These are phyloP conservation scores for Teratosphaeria zuluensis DNA, from an alignment of 2,329 filamentous ascomycete genomes.

Conservation along the genomic window DNA sequence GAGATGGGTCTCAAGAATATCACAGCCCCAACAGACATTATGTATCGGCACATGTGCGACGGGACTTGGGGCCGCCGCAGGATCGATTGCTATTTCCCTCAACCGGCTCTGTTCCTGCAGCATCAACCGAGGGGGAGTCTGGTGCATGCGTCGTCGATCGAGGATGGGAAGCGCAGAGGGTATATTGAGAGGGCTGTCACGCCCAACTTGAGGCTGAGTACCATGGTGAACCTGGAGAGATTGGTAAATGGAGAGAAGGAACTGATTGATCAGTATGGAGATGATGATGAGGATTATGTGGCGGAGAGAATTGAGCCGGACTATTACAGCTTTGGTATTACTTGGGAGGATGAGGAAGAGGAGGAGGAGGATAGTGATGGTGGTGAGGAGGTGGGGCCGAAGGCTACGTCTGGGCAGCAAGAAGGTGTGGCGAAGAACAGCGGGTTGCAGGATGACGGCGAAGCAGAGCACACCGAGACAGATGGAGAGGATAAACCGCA, in stretches of 20 bases:
- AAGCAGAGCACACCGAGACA: not conserved
- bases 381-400: too few relatives aligned
- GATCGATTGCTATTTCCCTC: constrained; percentile 33
- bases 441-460: not conserved
- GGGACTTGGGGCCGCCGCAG: constrained; percentile 18
- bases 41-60: constrained; percentile 24
- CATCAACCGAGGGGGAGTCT: constrained; percentile 32
- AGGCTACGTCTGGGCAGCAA: too few relatives aligned
- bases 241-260: constrained; percentile 28
- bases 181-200: constrained; percentile 23
- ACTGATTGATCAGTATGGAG: constrained; percentile 17
- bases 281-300: not conserved
- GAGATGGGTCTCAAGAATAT: constrained; percentile 35
- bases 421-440: not conserved
- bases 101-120: constrained; percentile 40
- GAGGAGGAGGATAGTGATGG: not conserved
- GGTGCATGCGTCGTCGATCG: constrained; percentile 21
- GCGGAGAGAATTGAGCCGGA: not conserved
- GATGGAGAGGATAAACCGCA: too few relatives aligned
- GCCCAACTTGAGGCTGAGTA: constrained; percentile 32
- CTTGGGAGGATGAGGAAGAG: not conserved
- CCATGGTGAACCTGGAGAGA: constrained; percentile 32
- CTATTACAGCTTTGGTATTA: not conserved
- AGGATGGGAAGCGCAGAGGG: constrained; percentile 28
- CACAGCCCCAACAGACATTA: constrained; percentile 28